Percentiles rank a stretch among this genome's conserved stretches.
phyloP scores from a whole-genome alignment of 2,329 filamentous ascomycete species.

The Trichoderma hamatum region DNA sequence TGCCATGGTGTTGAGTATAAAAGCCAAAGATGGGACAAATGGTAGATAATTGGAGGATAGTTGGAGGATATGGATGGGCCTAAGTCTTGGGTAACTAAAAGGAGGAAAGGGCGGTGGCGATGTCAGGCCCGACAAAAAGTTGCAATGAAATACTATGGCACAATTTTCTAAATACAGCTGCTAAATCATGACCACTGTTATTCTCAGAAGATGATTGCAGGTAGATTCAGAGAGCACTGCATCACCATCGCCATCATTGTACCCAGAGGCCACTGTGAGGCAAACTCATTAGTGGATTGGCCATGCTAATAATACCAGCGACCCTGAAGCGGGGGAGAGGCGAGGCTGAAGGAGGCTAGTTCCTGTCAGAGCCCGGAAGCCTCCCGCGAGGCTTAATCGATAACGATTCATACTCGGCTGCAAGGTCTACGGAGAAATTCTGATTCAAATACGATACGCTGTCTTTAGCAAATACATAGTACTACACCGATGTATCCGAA shows the following conservation, averaged over 20 bases:
- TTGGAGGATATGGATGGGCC: too few species aligned
- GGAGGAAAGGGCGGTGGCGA: not conserved
- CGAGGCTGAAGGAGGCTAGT: conserved; percentile 1
- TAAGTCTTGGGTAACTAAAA: not conserved
- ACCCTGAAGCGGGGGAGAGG: conserved; percentile 14
- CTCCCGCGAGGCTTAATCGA: not conserved
- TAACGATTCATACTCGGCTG: not conserved
- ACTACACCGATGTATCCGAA: too few species aligned
- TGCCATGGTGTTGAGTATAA: conserved; percentile 5
- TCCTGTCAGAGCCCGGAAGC: not conserved
- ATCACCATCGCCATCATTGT: not conserved
- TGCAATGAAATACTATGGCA: not conserved
- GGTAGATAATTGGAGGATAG: not conserved
- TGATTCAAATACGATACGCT: not conserved
- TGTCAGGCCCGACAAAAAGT: not conserved
- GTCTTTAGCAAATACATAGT: not conserved
- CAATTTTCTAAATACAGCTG: not conserved
- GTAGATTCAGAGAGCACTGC: not conserved
- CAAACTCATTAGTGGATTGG: not conserved
- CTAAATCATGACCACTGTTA: not conserved
- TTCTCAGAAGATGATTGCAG: not conserved
- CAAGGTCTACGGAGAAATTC: not conserved
- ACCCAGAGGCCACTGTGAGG: not conserved
- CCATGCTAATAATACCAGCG: not conserved
- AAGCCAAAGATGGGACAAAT: not conserved